phyloP scores from a whole-genome alignment of 495 filamentous ascomycete species.

The Peziza echinospora region DNA sequence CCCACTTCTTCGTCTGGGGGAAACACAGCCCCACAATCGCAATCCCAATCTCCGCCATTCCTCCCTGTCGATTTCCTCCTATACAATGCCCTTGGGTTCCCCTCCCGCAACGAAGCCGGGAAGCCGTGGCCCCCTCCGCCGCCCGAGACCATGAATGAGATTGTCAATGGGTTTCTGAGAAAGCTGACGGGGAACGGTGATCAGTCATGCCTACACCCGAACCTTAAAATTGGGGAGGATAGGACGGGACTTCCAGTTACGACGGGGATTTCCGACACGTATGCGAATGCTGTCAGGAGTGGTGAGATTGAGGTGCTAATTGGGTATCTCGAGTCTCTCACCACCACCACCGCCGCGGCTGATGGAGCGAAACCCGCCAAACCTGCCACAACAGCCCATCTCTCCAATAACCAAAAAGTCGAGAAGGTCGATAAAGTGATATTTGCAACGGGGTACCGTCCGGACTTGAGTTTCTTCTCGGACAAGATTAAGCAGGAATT shows the following conservation, averaged over 20 bases:
- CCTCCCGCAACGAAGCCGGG: background rate
- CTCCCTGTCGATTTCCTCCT: constrained; percentile 55
- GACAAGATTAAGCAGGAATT: constrained; percentile 38
- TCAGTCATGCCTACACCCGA: constrained; percentile 33
- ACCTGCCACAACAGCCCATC: background rate
- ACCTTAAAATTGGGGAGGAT: constrained; percentile 20
- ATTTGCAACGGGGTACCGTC: constrained; percentile 56
- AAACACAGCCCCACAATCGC: no score
- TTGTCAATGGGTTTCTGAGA: constrained; percentile 29
- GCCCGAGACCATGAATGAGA: constrained; percentile 35
- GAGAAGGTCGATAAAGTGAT: constrained; percentile 41
- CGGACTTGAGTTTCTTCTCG: constrained; percentile 32
- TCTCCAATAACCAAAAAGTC: no score
- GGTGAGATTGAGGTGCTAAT: constrained; percentile 30
- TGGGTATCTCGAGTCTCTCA: constrained; percentile 20
- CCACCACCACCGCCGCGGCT: constrained; percentile 1
- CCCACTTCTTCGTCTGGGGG: background rate
- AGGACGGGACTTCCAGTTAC: constrained; percentile 32
- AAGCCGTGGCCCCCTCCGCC: constrained; percentile 29
- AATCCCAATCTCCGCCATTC: constrained; percentile 32
- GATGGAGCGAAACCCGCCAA: background rate
- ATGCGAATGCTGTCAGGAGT: constrained; percentile 47
- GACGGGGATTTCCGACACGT: constrained; percentile 46
- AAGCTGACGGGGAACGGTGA: constrained; percentile 36
- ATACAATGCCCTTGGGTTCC: constrained; percentile 36